phyloP scores from a whole-genome alignment of 2,329 filamentous ascomycete species.

The Pezicula carpinea region DNA sequence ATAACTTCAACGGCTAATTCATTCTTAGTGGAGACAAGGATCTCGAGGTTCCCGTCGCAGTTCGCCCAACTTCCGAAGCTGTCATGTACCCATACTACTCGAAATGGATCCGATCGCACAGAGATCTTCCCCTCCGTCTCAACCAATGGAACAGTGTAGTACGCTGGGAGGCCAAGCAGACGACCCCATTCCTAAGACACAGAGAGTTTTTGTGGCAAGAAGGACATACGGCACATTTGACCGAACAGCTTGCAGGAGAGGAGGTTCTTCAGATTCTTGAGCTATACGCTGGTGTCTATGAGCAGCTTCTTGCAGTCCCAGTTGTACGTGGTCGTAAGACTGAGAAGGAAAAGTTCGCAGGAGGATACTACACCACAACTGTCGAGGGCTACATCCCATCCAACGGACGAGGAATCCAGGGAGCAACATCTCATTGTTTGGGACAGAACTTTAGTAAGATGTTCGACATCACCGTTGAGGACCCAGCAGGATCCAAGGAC shows the following conservation, averaged over 20 bases:
- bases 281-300: constrained; percentile 86
- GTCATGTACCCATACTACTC: constrained; percentile 96
- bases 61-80: constrained; percentile 65
- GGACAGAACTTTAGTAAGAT: constrained; percentile 99
- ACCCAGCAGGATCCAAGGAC: constrained; percentile 66
- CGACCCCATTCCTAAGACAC: constrained; percentile 79
- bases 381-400: constrained; percentile 95
- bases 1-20: constrained; percentile 17
- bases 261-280: constrained; percentile 94
- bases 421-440: constrained; percentile 82
- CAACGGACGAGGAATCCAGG: constrained; percentile 94
- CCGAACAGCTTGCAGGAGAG: constrained; percentile 71
- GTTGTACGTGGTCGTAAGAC: constrained; percentile 93
- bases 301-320: constrained; percentile 88
- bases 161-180: constrained; percentile 96
- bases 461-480: constrained; percentile 97
- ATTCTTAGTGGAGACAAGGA: constrained; percentile 74
- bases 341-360: constrained; percentile 96
- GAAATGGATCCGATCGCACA: constrained; percentile 95
- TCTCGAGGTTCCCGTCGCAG: constrained; percentile 73
- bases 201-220: constrained; percentile 99
- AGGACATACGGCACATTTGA: constrained; percentile 75
- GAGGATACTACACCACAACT: constrained; percentile 93
- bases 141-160: constrained; percentile 98
- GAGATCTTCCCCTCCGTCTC: constrained; percentile 86